A percentile compares a stretch with the other conserved stretches of the same genome.
Conservation (phyloP, 2,329 filamentous ascomycete genomes). For the Phialophora tarda region DNA sequence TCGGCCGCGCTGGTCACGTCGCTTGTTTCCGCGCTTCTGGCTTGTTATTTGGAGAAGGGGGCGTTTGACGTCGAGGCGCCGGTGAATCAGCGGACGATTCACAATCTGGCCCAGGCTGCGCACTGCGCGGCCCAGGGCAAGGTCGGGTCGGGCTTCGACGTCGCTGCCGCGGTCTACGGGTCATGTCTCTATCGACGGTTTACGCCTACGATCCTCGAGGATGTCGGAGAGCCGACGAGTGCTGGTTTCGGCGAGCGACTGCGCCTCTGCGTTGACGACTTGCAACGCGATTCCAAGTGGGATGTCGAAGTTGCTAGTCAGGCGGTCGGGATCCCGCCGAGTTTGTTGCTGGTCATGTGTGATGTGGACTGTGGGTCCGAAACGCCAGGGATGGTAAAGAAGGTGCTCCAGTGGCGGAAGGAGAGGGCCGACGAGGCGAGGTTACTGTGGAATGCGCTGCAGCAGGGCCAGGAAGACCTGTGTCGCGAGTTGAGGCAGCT, state of each 20-base stretch:
- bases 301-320: conserved; percentile 77
- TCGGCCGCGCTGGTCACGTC: conserved; percentile 92
- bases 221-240: conserved; percentile 69
- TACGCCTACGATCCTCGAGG: conserved; percentile 74
- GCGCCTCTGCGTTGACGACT: conserved; percentile 68
- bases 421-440: conserved; percentile 68
- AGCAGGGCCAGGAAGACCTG: conserved; percentile 74
- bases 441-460: conserved; percentile 74
- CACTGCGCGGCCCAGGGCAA: conserved; percentile 98
- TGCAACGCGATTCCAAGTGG: conserved; percentile 63
- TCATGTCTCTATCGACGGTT: conserved; percentile 93
- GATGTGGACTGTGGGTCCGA: conserved; percentile 94
- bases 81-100: conserved; percentile 54
- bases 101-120: conserved; percentile 91
- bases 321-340: conserved; percentile 71
- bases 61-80: background rate
- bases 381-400: conserved; percentile 94
- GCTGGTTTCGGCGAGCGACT: conserved; percentile 71
- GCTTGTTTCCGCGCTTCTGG: conserved; percentile 76
- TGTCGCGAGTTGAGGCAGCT: conserved; percentile 66
- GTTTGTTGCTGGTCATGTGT: conserved; percentile 84
- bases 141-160: conserved; percentile 93
- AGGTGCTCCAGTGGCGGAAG: conserved; percentile 81
- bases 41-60: conserved; percentile 52
- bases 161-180: conserved; percentile 90